Base-by-base conservation (phyloP, 164 flowering plant species). In the Sedum album region DNA sequence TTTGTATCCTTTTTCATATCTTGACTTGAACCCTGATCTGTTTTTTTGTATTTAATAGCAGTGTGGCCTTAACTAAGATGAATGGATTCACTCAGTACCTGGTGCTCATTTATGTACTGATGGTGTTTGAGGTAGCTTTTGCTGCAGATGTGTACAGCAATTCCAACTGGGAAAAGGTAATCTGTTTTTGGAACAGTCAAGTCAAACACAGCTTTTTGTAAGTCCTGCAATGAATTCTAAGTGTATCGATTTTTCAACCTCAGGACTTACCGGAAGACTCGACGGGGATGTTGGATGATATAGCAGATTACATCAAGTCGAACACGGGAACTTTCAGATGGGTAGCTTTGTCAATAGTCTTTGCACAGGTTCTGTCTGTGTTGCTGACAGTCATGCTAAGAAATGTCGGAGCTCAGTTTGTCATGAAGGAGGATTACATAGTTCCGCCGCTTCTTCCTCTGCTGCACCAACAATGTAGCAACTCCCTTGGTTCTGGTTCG, bases 381-480 rank as follows among this genome's bases (percentile, higher is more conserved):
- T 60, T 89, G 44, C 38, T 87, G 71, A 82, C 88, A 61, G 75
- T 84, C 77, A 72, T 77, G 65, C 83, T 89, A 15, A 84, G 75
- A 78, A 82, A 86, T 46, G 74, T 79, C 28, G 86, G 85, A 46
- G 76, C 87, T 69, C 70, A 70, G 69, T 82, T 83, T 75, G 89
- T 84, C 48, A 84, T 83, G 49, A 91, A 89, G 41, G 92, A 86
- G 39, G 90, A 87, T 4, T 86, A 70, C 68, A 67, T 73, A 69
- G 77, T 83, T 44, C 48, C 48, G 15, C 75, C 85, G 2, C 79
- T 86, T 72, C 81, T 81, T 62, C 88, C 91, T 4, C 86, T 86
- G 44, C 53, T 86, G 73, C 62, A 57, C 62, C 17, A 26, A 26
- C 62, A 26, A 15, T 57, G 13, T 53, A 76, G 63, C 6, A 76